phyloP scores from a whole-genome alignment of 2,329 filamentous ascomycete species.

The Xylaria sp. region DNA sequence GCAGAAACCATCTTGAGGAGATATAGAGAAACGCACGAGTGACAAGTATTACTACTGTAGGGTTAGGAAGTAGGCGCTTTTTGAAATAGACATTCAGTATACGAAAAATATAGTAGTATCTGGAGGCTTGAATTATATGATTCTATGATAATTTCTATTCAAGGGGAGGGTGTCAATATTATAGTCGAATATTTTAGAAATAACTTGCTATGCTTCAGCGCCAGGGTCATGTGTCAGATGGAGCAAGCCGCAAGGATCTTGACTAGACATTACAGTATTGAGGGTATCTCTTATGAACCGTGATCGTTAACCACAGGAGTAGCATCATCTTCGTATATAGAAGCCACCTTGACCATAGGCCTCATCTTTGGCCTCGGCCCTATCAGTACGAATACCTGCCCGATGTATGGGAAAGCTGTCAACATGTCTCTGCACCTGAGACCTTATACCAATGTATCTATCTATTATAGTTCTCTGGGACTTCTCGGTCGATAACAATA shows the following conservation, averaged over 20 bases:
- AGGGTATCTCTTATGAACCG: neutral
- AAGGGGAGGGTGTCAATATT: neutral
- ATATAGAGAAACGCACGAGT: too few relatives aligned
- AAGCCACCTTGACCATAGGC: constrained; percentile 60
- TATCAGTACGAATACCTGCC: constrained; percentile 65
- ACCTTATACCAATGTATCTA: constrained; percentile 59
- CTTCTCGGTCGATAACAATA: constrained; percentile 54
- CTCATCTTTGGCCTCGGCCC: constrained; percentile 59
- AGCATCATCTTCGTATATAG: constrained; percentile 54
- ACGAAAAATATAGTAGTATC: neutral
- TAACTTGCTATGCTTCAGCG: neutral
- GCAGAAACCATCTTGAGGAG: too few relatives aligned
- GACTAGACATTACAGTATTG: neutral
- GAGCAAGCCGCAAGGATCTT: too few relatives aligned
- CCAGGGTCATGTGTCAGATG: neutral
- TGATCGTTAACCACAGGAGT: neutral
- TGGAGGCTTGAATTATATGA: too few relatives aligned
- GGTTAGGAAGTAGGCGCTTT: too few relatives aligned
- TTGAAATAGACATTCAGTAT: neutral
- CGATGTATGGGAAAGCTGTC: constrained; percentile 68
- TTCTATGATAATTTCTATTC: neutral
- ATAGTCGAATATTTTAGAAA: neutral
- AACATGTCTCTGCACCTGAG: constrained; percentile 62
- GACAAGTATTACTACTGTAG: too few relatives aligned
- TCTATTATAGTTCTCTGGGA: constrained; percentile 56